Evolutionary conservation across 2,329 filamentous ascomycete species (phyloP).

Genomic region (Aureobasidium sp.): DNA sequence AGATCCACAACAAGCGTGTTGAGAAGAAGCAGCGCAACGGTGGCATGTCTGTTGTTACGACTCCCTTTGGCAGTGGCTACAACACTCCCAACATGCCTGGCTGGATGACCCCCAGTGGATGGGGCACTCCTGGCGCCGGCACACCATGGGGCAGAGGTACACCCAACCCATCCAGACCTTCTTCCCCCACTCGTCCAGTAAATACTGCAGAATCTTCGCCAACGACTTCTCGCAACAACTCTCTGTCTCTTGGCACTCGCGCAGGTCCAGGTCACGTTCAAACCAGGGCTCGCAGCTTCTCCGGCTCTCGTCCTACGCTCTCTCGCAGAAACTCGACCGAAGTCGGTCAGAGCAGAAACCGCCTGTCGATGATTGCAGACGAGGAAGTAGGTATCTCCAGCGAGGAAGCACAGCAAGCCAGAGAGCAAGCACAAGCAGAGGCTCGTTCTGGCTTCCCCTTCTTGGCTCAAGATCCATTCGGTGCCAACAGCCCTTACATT

Average conservation of each 20-base stretch:
- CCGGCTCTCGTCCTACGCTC: background rate
- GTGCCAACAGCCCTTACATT: background rate
- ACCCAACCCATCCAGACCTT: slow-evolving; percentile 26
- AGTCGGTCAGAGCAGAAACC: slow-evolving; percentile 19
- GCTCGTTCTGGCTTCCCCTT: slow-evolving; percentile 9
- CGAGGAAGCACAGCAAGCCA: slow-evolving; percentile 28
- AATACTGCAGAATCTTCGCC: slow-evolving; percentile 15
- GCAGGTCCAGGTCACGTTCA: slow-evolving; percentile 33
- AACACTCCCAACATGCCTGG: slow-evolving; percentile 28
- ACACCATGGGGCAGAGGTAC: slow-evolving; percentile 28
- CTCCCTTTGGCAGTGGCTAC: slow-evolving; percentile 26
- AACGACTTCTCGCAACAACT: slow-evolving; percentile 15
- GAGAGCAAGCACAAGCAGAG: slow-evolving; percentile 16
- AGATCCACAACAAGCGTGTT: slow-evolving; percentile 45
- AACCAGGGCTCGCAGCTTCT: slow-evolving; percentile 7
- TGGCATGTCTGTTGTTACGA: slow-evolving; percentile 24
- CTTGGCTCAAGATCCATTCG: slow-evolving; percentile 8
- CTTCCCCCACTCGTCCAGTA: slow-evolving; percentile 24
- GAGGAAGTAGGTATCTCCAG: slow-evolving; percentile 27
- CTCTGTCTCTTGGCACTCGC: slow-evolving; percentile 33
- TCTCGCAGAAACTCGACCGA: slow-evolving; percentile 26
- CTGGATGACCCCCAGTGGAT: slow-evolving; percentile 37
- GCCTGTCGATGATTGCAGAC: slow-evolving; percentile 25
- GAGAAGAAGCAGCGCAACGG: slow-evolving; percentile 26
- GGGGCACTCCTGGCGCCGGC: slow-evolving; percentile 35